These are phyloP conservation scores for Protomyces lactucae-debilis DNA, from an alignment of 1,139 yeast genomes.

Conservation along the genomic window DNA sequence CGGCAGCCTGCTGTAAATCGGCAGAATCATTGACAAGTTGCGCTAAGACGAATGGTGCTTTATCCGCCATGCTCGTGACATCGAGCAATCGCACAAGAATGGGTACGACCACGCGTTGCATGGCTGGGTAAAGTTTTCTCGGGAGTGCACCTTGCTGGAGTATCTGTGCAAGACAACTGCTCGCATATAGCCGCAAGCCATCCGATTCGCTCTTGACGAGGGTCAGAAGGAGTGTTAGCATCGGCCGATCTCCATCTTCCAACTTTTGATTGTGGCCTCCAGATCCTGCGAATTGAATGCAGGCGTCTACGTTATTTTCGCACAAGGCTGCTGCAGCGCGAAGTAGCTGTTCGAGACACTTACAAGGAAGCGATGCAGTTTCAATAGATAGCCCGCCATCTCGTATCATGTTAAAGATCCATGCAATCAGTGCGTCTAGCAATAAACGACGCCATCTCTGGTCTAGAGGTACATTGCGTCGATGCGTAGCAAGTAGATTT, in stretches of 20 bases:
- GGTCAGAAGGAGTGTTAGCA: constrained; percentile 34
- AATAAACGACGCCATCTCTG: background rate
- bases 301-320: constrained; percentile 33
- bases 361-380: constrained; percentile 19
- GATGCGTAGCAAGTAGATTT: background rate
- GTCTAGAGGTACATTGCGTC: background rate
- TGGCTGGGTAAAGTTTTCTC: constrained; percentile 32
- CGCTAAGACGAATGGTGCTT: constrained; percentile 35
- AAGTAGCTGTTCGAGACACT: background rate
- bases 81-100: constrained; percentile 39
- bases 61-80: constrained; percentile 28
- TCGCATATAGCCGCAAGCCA: constrained; percentile 38
- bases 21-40: constrained; percentile 31
- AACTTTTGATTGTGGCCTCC: constrained; percentile 29
- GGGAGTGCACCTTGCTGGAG: constrained; percentile 34
- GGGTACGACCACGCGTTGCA: constrained; percentile 38
- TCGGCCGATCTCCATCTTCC: constrained; percentile 33
- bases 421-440: constrained; percentile 8
- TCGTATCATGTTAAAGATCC: constrained; percentile 1
- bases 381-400: constrained; percentile 28
- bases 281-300: constrained; percentile 37
- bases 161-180: constrained; percentile 38
- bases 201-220: constrained; percentile 36
- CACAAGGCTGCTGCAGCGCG: constrained; percentile 31
- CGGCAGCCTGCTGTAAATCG: constrained; percentile 38